Evolutionary conservation across 2,329 filamentous ascomycete genomes (phyloP), one percentile per base, ranked within the genome.

Genomic region (Paecilomyces formosus): DNA sequence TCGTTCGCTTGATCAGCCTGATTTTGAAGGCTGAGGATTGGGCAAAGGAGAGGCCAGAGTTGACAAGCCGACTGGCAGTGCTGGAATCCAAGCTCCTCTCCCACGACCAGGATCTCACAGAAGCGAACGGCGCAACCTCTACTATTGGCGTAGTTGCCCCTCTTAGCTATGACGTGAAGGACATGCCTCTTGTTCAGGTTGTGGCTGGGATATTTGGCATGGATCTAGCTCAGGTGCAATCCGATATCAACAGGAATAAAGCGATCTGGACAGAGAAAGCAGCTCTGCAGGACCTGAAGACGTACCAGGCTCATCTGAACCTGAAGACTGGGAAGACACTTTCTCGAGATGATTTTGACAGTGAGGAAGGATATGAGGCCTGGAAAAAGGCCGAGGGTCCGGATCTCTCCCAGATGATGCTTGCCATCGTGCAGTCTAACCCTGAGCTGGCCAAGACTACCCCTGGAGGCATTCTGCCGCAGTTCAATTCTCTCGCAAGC

Each of bases 61-160:
- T 99, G 58, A 87, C 90, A 71, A 85, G 82, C 63, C 85, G 90
- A 61, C 79, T 99, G 59, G 83, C 85, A 51, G 90, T 87, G 12
- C 82, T 99, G 66, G 94, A 99, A 75, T 95, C 88, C 72, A 97
- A 97, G 78, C 83, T 99, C 58, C 82, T 99, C 63, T 89, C 90
- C 55, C 94, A 97, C 72, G 93, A 97, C 68, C 91, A 96, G 74
- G 92, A 97, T 70, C 81, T 99, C 55, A 85, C 86, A 53, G 81
- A 87, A 83, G 64, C 81, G 67, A 64, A 78, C 82, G 81, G 85
- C 13, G 75, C 85, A 22, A 63, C 64, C 35, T 84, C 84, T 54
- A 89, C 88, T 8, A 82, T 94, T 62, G 93, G 97, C 72, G 89
- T 93, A 22, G 82, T 89, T 58, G 85, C 92, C 2, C 92, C 93